Base-by-base conservation (phyloP, 1,139 yeast species). In the Yamadazyma friedrichii region DNA sequence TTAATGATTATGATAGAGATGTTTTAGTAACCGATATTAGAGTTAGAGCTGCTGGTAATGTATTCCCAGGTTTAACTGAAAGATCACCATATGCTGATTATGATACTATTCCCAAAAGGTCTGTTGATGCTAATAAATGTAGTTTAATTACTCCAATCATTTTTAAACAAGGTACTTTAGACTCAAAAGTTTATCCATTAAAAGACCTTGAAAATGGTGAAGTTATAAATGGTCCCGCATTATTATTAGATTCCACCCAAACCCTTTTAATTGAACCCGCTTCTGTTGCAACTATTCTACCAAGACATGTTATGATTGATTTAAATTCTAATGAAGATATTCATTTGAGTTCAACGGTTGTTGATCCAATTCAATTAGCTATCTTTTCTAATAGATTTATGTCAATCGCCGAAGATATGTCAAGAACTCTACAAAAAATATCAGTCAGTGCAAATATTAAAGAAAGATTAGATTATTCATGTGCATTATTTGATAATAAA, bases 1-100 rank as follows among this genome's bases (percentile, higher is more conserved):
- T 85, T 56, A 61, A 76, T 8, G 77, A 82, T 48, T 55, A 56
- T 10, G 77, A 79, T 20, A 74, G 84, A 35, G 72, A 69, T 4
- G 53, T 55, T 2, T 15, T 53, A 20, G 45, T 55, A 3, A 43
- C 53, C 15, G 58, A 55, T 36, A 43, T 55, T 10, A 46, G 58
- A 33, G 51, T 49, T 3, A 48, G 53, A 43, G 49, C 49, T 6
- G 35, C 48, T 13, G 53, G 53, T 35, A 49, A 55, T 47, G 22
- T 72, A 88, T 40, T 38, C 9, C 15, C 22, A 4, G 40, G 43
- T 25, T 41, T 42, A 31, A 24, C 42, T 10, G 53, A 49, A 39
- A 42, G 50, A 32, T 49, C 53, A 15, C 48, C 52, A 5, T 49
- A 48, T 35, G 38, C 17, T 9, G 53, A 49, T 33, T 48, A 42